Percentiles rank a stretch among this genome's conserved stretches.
phyloP scores from a whole-genome alignment of 208 protist genomes.

The Leishmania aethiopica region DNA sequence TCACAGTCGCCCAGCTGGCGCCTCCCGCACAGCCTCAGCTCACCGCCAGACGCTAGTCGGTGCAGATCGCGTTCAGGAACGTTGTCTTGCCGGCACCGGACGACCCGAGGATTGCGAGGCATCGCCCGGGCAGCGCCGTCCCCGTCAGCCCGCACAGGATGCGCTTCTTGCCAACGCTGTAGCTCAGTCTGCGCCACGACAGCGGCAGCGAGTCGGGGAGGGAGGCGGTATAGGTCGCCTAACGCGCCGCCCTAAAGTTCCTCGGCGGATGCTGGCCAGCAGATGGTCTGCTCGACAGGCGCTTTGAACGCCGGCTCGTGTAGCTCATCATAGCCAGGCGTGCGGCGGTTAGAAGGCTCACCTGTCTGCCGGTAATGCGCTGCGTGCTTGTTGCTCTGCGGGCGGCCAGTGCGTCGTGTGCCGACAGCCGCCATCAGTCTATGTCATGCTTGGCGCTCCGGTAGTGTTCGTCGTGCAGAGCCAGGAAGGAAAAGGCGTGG shows the following conservation, averaged over 20 bases:
- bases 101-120: conserved; percentile 82
- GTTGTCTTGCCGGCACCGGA: conserved; percentile 84
- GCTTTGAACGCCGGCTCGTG: background rate
- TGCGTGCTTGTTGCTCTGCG: background rate
- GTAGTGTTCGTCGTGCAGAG: background rate
- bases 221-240: too few species aligned
- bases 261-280: background rate
- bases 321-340: background rate
- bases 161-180: conserved; percentile 41
- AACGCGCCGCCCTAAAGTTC: too few species aligned
- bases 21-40: conserved; percentile 50
- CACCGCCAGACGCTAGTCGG: conserved; percentile 41
- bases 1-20: conserved; percentile 71
- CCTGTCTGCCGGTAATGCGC: background rate
- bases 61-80: conserved; percentile 77
- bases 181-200: conserved; percentile 77
- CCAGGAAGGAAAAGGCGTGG: background rate
- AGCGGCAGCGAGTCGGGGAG: conserved; percentile 52
- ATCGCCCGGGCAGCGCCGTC: conserved; percentile 69
- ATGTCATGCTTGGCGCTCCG: background rate
- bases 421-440: background rate
- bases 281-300: background rate
- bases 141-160: conserved; percentile 78
- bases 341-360: background rate
- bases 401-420: background rate